Evolutionary conservation across 2,329 filamentous ascomycete species (phyloP).

Genomic region (Plenodomus lindquistii): DNA sequence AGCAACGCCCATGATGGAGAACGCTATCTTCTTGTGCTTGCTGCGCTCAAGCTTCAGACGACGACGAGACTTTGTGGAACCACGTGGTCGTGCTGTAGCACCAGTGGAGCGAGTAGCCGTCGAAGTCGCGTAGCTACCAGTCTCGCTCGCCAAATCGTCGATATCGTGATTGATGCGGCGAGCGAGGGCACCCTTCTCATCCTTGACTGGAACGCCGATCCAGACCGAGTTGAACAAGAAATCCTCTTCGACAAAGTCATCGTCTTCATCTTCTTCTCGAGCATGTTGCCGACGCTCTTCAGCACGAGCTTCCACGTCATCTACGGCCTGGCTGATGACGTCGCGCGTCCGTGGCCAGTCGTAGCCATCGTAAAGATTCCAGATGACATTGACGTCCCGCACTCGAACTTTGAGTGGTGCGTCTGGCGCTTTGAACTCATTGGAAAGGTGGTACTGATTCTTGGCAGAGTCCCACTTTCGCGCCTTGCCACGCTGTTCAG

Average conservation of each 20-base stretch:
- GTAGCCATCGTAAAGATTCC: constrained; percentile 97
- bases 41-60: constrained; percentile 79
- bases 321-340: constrained; percentile 82
- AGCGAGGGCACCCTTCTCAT: constrained; percentile 80
- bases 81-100: constrained; percentile 46
- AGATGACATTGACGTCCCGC: constrained; percentile 89
- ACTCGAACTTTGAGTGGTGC: constrained; percentile 79
- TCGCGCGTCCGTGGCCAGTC: constrained; percentile 91
- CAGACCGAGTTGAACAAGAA: constrained; percentile 99
- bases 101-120: constrained; percentile 43
- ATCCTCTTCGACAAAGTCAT: constrained; percentile 78
- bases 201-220: constrained; percentile 85
- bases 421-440: constrained; percentile 62
- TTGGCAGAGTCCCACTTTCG: constrained; percentile 79
- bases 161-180: constrained; percentile 86
- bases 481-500: constrained; percentile 66
- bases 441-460: constrained; percentile 72
- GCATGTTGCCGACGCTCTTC: constrained; percentile 69
- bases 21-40: constrained; percentile 91
- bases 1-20: constrained; percentile 84
- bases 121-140: constrained; percentile 81
- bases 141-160: constrained; percentile 84
- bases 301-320: constrained; percentile 82
- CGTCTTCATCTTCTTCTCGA: constrained; percentile 64
- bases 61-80: constrained; percentile 49